Evolutionary conservation across 2,329 filamentous ascomycete genomes (phyloP).

Genomic region (Beauveria medogensis): DNA sequence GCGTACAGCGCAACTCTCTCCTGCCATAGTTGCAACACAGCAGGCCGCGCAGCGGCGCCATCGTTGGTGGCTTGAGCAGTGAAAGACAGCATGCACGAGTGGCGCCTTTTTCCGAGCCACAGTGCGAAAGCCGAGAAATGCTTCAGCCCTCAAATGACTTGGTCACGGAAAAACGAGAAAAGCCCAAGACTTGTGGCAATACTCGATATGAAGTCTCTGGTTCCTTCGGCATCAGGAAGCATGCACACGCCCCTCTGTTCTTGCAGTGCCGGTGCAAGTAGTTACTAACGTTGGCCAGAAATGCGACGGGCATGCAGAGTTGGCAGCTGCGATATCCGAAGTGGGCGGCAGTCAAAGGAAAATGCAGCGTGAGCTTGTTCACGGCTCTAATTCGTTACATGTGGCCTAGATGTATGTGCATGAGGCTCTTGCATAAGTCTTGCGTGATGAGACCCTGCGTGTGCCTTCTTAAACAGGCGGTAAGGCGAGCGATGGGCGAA

Average conservation of each 20-base stretch:
- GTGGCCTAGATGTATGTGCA: not conserved
- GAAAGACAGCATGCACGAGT: too few relatives aligned
- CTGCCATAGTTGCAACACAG: too few relatives aligned
- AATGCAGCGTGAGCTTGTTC: not conserved
- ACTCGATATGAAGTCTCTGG: not conserved
- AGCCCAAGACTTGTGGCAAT: too few relatives aligned
- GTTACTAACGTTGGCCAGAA: not conserved
- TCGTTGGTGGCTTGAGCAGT: too few relatives aligned
- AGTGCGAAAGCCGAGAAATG: too few relatives aligned
- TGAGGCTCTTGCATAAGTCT: not conserved
- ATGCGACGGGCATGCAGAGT: not conserved
- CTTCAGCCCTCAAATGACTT: too few relatives aligned
- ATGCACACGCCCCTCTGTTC: not conserved
- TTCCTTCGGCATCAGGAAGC: not conserved
- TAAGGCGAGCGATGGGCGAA: not conserved
- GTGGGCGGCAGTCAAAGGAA: not conserved
- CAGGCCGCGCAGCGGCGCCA: too few relatives aligned
- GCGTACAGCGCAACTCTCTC: not conserved
- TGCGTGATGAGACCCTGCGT: not conserved
- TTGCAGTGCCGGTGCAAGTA: not conserved
- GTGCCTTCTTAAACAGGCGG: not conserved
- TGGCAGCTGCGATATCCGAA: not conserved
- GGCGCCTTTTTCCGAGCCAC: too few relatives aligned
- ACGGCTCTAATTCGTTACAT: not conserved
- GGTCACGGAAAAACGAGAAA: not conserved